Base-by-base conservation (phyloP, 345 rosid genomes). In the Salix dunnii region DNA sequence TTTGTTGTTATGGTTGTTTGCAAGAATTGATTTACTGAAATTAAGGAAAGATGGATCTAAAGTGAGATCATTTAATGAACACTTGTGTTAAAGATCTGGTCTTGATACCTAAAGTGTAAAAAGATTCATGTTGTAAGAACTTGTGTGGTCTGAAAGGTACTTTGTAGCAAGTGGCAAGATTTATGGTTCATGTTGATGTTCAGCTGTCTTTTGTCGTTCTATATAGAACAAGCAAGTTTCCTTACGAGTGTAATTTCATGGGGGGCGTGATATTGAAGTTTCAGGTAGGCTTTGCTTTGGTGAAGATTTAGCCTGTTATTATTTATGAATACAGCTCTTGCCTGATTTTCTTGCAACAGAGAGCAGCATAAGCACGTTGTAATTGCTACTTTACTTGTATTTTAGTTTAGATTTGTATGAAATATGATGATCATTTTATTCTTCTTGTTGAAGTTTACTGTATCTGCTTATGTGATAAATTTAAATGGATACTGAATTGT, bases 1-100 rank as follows among this genome's bases (percentile, higher is more conserved):
- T 46, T 46, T 13, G 23, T 51, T 18, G 28, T 9, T n/a, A 27
- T n/a, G 63, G 63, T n/a, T 58, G 28, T 23, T 58, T 58, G 63
- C 16, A 23, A 58, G 27, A 18, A 60, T 3, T 55, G 16, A 58
- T 25, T 53, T 20, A 6, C 42, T 38, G 28, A 6, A 3, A 46
- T 17, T 75, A 51, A 55, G 42, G 55, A 58, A n/a, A 69, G 46
- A 18, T 60, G n/a, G 74, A 76, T 76, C 61, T 68, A 76, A 75
- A 14, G 3, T 16, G 70, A 46, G 9, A 67, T 9, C 16, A 35
- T 40, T 1, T 28, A 23, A 48, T 48, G 28, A 58, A 10, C 9
- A 58, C 14, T 10, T 9, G 63, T 23, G 63, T 23, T 23, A 58
- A 58, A 58, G 28, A 11, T n/a, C 25, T 58, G 27, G 23, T n/a